Evolutionary conservation across 352 stramenopile species (phyloP).

Genomic region (Pythium biforme): DNA sequence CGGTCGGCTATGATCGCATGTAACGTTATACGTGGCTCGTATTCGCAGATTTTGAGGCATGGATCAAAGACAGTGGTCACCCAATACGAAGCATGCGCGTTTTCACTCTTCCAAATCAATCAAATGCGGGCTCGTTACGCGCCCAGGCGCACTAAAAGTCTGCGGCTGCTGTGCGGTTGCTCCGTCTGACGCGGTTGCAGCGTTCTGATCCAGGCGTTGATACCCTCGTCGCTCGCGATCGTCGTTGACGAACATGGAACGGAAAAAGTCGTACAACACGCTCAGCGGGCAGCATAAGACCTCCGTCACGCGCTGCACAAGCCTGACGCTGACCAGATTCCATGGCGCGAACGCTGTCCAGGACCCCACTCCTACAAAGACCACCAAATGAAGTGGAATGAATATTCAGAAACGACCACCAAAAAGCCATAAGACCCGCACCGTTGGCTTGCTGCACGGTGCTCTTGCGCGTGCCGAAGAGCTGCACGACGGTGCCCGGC

Average conservation of each 20-base stretch:
- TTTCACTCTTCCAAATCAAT: conserved; percentile 38
- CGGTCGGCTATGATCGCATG: conserved; percentile 77
- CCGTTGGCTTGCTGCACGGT: conserved; percentile 1
- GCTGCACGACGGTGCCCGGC: conserved; percentile 77
- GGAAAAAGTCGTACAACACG: conserved; percentile 67
- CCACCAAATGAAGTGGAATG: neutral
- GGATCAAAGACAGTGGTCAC: no score
- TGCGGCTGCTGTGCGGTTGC: neutral
- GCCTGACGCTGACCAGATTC: conserved; percentile 20
- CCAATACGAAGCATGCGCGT: no score
- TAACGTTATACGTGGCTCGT: conserved; percentile 10
- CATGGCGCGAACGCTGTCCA: conserved; percentile 37
- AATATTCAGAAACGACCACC: neutral
- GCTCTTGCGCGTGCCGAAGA: conserved; percentile 69
- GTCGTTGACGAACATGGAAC: conserved; percentile 53
- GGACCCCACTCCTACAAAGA: conserved; percentile 17
- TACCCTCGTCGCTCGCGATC: conserved; percentile 47
- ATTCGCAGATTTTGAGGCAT: neutral
- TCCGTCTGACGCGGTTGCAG: neutral
- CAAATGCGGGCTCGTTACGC: conserved; percentile 46
- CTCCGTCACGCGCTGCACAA: conserved; percentile 35
- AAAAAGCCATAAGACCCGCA: neutral
- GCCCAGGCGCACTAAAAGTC: conserved; percentile 60
- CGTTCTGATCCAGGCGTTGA: conserved; percentile 30
- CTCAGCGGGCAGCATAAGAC: conserved; percentile 71